phyloP scores from a whole-genome alignment of 768 basidiomycete genomes.

The Mycena galericulata region DNA sequence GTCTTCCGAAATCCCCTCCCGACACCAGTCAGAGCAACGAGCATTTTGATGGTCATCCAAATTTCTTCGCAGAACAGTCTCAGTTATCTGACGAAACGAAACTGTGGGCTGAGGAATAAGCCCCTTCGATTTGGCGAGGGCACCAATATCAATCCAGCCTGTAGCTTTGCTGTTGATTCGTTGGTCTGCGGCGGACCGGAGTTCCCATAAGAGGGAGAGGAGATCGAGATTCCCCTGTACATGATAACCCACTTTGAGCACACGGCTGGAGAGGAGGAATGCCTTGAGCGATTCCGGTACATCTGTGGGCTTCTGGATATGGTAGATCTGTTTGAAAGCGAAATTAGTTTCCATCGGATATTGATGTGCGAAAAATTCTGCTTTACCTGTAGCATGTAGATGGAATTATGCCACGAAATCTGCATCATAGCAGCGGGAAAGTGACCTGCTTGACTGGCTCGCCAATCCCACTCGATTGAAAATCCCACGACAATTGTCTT shows the following conservation, averaged over 20 bases:
- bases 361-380: no score
- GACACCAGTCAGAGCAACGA: background rate
- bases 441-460: background rate
- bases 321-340: constrained; percentile 11
- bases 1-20: background rate
- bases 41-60: background rate
- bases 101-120: no score
- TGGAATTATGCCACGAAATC: background rate
- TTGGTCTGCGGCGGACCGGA: no score
- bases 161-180: no score
- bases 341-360: no score
- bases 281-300: constrained; percentile 2
- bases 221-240: constrained; percentile 7
- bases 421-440: constrained; percentile 13
- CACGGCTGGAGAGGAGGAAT: background rate
- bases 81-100: no score
- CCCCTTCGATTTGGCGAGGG: no score
- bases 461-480: constrained; percentile 14
- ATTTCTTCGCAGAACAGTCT: background rate
- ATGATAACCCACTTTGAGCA: background rate
- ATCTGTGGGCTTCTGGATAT: background rate
- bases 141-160: no score
- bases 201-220: background rate
- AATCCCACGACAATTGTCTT: background rate
- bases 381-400: constrained; percentile 6